Evolutionary conservation across 2,329 filamentous ascomycete genomes (phyloP).

Genomic region (Xylaria sp.): DNA sequence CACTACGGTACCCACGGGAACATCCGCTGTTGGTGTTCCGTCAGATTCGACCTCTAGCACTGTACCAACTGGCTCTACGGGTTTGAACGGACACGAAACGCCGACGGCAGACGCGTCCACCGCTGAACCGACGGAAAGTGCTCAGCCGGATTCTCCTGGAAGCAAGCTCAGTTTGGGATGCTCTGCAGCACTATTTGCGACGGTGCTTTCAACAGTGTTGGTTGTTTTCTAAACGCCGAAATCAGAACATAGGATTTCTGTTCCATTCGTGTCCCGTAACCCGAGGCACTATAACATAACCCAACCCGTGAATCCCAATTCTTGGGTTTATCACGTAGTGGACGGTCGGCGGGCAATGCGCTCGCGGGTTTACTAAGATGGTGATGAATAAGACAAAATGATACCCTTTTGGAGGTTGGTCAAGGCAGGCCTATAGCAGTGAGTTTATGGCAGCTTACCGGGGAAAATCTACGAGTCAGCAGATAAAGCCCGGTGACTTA

Average conservation of each 20-base stretch:
- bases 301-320: slow-evolving; percentile 2
- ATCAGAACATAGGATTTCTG: not conserved
- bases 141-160: slow-evolving; percentile 35
- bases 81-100: slow-evolving; percentile 47
- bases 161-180: slow-evolving; percentile 30
- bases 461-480: slow-evolving; percentile 11
- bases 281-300: not conserved
- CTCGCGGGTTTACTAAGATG: not conserved
- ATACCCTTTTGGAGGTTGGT: slow-evolving; percentile 22
- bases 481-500: slow-evolving; percentile 14
- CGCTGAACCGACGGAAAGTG: slow-evolving; percentile 29
- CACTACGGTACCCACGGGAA: slow-evolving; percentile 24
- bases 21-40: slow-evolving; percentile 32
- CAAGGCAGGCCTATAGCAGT: not conserved
- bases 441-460: slow-evolving; percentile 3
- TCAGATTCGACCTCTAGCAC: slow-evolving; percentile 23
- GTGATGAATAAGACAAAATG: slow-evolving; percentile 18
- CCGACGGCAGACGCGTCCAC: slow-evolving; percentile 31
- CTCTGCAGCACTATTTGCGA: slow-evolving; percentile 29
- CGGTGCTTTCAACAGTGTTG: slow-evolving; percentile 31
- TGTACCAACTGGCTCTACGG: slow-evolving; percentile 30
- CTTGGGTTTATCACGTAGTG: slow-evolving; percentile 9
- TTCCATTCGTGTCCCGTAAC: not conserved
- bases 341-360: not conserved
- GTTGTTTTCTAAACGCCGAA: slow-evolving; percentile 28